Conservation (phyloP, 2,329 filamentous ascomycete genomes). For the Hyphodiscus sp. region DNA sequence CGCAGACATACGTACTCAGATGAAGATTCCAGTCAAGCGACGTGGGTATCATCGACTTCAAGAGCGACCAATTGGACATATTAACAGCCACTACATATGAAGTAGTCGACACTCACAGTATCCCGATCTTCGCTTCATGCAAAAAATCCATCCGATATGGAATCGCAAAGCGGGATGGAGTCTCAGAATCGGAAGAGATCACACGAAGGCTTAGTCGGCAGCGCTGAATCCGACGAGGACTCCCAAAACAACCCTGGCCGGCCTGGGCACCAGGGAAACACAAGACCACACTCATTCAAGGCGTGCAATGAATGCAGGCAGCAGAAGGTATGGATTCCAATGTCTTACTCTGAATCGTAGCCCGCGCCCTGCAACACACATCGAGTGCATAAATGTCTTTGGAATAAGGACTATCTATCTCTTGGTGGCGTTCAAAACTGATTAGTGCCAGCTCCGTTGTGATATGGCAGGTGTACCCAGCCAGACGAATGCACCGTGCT, state of each 20-base stretch:
- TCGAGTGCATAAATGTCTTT: neutral
- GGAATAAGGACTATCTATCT: neutral
- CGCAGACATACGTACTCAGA: too few species aligned
- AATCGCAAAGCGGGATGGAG: neutral
- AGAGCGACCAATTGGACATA: neutral
- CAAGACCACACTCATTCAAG: neutral
- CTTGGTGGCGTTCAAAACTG: neutral
- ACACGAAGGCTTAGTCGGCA: neutral
- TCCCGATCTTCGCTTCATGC: neutral
- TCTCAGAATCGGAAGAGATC: neutral
- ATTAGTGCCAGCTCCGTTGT: neutral
- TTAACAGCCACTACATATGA: neutral
- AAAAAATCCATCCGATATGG: neutral
- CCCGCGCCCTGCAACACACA: too few species aligned
- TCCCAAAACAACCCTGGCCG: neutral
- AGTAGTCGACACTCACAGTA: neutral
- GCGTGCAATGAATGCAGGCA: neutral
- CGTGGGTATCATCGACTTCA: neutral
- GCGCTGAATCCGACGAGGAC: neutral
- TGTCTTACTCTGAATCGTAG: too few species aligned
- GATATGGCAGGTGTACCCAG: neutral
- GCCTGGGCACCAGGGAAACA: neutral
- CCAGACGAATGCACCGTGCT: neutral
- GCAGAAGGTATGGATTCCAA: neutral
- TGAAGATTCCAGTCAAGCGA: neutral